Evolutionary conservation across 228 moss, liverwort and hornwort genomes (phyloP).

Genomic region (Sphagnum magellanicum): DNA sequence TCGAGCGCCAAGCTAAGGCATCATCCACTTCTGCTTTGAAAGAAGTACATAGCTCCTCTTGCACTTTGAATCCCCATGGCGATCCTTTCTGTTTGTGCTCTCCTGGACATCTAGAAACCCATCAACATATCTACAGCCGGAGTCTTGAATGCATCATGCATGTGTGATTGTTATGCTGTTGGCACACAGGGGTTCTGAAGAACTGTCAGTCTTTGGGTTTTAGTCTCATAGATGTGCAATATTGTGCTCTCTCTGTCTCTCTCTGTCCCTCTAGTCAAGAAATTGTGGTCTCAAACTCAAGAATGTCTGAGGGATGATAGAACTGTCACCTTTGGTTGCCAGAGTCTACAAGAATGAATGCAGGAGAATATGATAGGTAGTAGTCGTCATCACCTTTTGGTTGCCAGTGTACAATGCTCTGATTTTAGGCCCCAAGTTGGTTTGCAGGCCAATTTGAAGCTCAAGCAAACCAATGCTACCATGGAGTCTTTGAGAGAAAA

Average conservation of each 20-base stretch:
- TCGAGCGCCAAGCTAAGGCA: constrained; percentile 43
- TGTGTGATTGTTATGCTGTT: background rate
- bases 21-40: constrained; percentile 23
- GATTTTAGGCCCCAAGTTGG: constrained; percentile 1
- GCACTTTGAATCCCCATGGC: background rate
- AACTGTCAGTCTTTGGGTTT: background rate
- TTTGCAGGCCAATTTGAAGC: constrained; percentile 31
- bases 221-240: background rate
- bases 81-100: background rate
- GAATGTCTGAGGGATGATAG: background rate
- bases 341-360: background rate
- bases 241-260: background rate
- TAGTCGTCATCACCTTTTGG: background rate
- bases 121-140: background rate
- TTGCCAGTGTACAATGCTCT: background rate
- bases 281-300: background rate
- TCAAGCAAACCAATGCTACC: constrained; percentile 24
- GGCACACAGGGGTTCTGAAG: background rate
- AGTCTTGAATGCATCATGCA: background rate
- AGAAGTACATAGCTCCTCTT: constrained; percentile 11
- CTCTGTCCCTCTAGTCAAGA: background rate
- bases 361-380: background rate
- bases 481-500: constrained; percentile 24
- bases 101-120: background rate
- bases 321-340: background rate